These are phyloP conservation scores for Malus orientalis DNA, from an alignment of 306 rosid genomes.

Conservation along the genomic window DNA sequence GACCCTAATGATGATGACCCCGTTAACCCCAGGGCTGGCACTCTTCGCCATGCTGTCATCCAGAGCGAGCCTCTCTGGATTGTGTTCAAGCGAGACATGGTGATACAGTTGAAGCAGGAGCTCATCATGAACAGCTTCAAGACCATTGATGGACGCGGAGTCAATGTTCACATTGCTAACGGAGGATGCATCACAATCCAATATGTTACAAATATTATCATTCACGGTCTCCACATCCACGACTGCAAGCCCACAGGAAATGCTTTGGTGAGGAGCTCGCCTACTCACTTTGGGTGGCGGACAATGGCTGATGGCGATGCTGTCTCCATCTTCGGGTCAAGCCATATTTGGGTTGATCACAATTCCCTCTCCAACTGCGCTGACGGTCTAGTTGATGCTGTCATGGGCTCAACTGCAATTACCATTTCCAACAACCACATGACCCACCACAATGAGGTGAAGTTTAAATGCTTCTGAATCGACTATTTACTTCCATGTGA, in stretches of 20 bases:
- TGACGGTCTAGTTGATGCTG: constrained; percentile 96
- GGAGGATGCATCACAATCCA: constrained; percentile 88
- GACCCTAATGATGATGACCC: constrained; percentile 76
- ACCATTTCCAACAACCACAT: constrained; percentile 94
- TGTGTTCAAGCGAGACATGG: constrained; percentile 97
- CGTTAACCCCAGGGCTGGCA: constrained; percentile 80
- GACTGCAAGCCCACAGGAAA: constrained; percentile 94
- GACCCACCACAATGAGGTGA: constrained; percentile 97
- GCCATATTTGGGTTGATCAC: constrained; percentile 95
- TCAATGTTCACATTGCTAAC: constrained; percentile 88
- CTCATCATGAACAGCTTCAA: constrained; percentile 89
- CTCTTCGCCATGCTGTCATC: constrained; percentile 85
- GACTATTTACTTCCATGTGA: neutral
- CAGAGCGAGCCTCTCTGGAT: constrained; percentile 88
- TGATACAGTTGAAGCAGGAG: constrained; percentile 82
- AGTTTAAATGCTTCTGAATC: neutral
- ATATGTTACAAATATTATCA: constrained; percentile 69
- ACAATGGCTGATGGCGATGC: constrained; percentile 98
- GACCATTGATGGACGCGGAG: constrained; percentile 93
- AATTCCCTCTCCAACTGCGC: constrained; percentile 91
- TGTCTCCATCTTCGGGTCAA: constrained; percentile 82
- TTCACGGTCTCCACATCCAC: constrained; percentile 88
- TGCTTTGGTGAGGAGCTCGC: constrained; percentile 96
- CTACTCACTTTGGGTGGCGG: constrained; percentile 87
- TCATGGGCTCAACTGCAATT: constrained; percentile 92